Evolutionary conservation across 1,139 yeast genomes (phyloP).

Genomic region (Ogataea hybrid): DNA sequence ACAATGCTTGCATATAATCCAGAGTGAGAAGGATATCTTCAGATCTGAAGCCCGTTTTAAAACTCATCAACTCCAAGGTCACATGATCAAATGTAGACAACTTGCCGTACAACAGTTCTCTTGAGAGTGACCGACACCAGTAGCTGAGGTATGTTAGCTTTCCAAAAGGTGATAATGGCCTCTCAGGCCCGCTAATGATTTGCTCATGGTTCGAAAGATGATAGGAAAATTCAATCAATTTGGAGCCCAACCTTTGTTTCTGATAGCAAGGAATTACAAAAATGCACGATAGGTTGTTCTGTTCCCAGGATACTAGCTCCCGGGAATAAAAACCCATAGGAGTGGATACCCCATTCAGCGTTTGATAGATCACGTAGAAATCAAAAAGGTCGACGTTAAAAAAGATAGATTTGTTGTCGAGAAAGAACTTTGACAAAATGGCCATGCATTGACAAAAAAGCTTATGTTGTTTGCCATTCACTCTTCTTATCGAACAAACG

Average conservation of each 20-base stretch:
- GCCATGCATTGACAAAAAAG: no score
- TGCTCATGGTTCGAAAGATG: conserved; percentile 59
- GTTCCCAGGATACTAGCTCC: no score
- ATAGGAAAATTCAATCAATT: conserved; percentile 82
- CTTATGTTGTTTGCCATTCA: no score
- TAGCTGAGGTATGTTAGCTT: conserved; percentile 66
- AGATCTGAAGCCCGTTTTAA: conserved; percentile 63
- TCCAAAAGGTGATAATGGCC: conserved; percentile 85
- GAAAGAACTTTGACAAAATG: no score
- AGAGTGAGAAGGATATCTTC: conserved; percentile 68
- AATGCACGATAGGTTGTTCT: no score
- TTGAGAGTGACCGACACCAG: conserved; percentile 62
- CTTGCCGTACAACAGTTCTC: conserved; percentile 40
- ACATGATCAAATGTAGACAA: conserved; percentile 32
- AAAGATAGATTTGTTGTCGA: no score
- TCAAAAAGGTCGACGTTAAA: no score
- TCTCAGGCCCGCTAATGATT: conserved; percentile 81
- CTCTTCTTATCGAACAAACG: no score
- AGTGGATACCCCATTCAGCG: no score
- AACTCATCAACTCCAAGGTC: conserved; percentile 53
- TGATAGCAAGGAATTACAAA: no score
- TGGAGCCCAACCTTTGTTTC: conserved; percentile 69
- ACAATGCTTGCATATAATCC: conserved; percentile 56
- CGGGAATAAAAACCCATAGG: no score
- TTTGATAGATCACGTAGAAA: no score